A percentile compares a stretch with the other conserved stretches of the same genome.
These are phyloP conservation scores for Botrytis pseudocinerea DNA, from an alignment of 2,329 filamentous ascomycete species.

Conservation along the genomic window DNA sequence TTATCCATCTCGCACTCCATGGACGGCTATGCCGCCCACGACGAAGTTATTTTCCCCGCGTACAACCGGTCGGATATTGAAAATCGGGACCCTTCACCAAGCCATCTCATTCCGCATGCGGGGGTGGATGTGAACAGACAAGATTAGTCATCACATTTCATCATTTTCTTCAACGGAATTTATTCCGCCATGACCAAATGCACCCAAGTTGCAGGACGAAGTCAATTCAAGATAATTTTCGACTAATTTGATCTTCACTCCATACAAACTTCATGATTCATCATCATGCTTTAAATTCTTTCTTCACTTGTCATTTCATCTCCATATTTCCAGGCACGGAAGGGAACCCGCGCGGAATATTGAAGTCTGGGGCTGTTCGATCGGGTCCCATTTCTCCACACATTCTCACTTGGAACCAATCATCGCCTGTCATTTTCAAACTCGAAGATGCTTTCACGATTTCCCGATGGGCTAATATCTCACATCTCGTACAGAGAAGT, in stretches of 20 bases:
- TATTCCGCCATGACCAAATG: not conserved
- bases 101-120: conserved; percentile 10
- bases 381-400: not conserved
- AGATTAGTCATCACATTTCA: not conserved
- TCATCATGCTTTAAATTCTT: not conserved
- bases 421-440: not conserved
- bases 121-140: not conserved
- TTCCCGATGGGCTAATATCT: not conserved
- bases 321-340: conserved; percentile 1
- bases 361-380: not conserved
- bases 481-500: not conserved
- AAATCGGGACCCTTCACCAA: not conserved
- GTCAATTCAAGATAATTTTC: not conserved
- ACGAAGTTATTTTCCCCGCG: conserved; percentile 7
- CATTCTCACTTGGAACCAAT: not conserved
- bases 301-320: not conserved
- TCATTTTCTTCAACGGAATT: not conserved
- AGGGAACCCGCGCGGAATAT: conserved; percentile 20
- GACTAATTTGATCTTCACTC: not conserved
- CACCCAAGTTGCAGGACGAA: not conserved
- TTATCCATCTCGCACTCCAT: not conserved
- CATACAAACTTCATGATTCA: not conserved
- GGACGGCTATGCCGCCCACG: not conserved
- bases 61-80: not conserved
- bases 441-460: not conserved